Base-by-base conservation (phyloP, 2,329 filamentous ascomycete genomes). In the Epichloe sibirici region DNA sequence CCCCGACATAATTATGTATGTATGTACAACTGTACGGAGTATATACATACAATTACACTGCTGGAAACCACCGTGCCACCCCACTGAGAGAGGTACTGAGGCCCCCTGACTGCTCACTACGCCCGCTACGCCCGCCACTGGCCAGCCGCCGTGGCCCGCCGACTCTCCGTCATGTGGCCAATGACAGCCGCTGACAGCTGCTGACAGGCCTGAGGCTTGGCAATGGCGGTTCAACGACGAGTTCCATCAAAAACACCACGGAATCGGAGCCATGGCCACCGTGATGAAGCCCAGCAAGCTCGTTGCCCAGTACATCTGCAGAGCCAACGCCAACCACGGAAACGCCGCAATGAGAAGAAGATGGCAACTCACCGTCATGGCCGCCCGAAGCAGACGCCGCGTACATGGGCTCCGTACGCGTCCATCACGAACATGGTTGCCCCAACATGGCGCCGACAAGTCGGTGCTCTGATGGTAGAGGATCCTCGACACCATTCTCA, bases 381-480 rank as follows among this genome's bases (percentile, higher is more conserved):
- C 58, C 58, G 3, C 62, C 58, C 2, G 60, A 63, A 5, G 61
- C 61, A 1, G 60, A 62, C 1, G 62, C 61, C 1, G 61, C 61
- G 21, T 63, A 63, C 15, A 63, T 45, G 2, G 62, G 62, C 3
- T 3, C 62, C 61, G 45, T 62, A 63, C 1, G 62, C 54, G 49
- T 63, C 61, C 39, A 63, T 56, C 62, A 62, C 62, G 44, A 63
- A 63, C 34, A 63, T 55, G 39, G 57, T 62, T 13, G 60, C 60
- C 43, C 85, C 38, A 86, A 61, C 56, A 86, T 75, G 47, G 76
- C 76, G 5, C 78, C 74, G 0, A 78, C 77, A 2, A 90, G 71
- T 21, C 85, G 76, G 9, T 81, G 76, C 66, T 89, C 85, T 0
- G 84, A 81, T 0, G 83, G 77, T 1, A 63, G 48, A 9, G 82